Percentiles rank a stretch among this genome's conserved stretches.
These are phyloP conservation scores for Phytophthora hybrid DNA, from an alignment of 352 stramenopile genomes.

Conservation along the genomic window DNA sequence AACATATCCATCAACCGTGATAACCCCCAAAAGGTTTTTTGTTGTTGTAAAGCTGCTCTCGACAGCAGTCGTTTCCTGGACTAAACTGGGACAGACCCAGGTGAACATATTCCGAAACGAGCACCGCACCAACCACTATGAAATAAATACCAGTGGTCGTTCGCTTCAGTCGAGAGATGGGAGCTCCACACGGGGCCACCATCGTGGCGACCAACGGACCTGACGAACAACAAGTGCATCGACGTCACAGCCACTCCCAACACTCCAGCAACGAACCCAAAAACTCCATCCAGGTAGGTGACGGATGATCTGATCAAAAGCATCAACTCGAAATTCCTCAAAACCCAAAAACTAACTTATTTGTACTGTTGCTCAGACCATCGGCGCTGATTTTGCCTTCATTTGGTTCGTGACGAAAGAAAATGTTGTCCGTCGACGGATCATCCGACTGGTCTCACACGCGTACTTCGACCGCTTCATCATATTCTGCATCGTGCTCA, in stretches of 20 bases:
- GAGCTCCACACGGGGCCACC: not conserved
- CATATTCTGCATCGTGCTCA: constrained; percentile 76
- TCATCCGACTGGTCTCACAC: constrained; percentile 48
- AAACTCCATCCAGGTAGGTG: not conserved
- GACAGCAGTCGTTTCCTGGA: too few relatives aligned
- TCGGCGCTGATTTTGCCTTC: constrained; percentile 50
- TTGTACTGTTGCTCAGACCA: not conserved
- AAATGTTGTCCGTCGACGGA: constrained; percentile 46
- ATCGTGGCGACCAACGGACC: not conserved
- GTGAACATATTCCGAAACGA: too few relatives aligned
- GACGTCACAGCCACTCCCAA: not conserved
- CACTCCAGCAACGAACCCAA: not conserved
- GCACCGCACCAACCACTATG: too few relatives aligned
- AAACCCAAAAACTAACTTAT: too few relatives aligned
- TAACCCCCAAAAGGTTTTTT: too few relatives aligned
- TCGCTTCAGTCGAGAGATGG: not conserved
- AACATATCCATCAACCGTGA: constrained; percentile 91
- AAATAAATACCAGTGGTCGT: not conserved
- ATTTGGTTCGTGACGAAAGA: constrained; percentile 44
- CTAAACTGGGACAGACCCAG: too few relatives aligned
- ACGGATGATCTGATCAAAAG: not conserved
- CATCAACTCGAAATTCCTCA: too few relatives aligned
- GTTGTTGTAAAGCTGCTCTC: too few relatives aligned
- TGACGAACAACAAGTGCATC: not conserved
- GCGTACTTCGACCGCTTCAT: constrained; percentile 82